These are phyloP conservation scores for Candida vaughaniae DNA, from an alignment of 805 yeast genomes.

Conservation along the genomic window DNA sequence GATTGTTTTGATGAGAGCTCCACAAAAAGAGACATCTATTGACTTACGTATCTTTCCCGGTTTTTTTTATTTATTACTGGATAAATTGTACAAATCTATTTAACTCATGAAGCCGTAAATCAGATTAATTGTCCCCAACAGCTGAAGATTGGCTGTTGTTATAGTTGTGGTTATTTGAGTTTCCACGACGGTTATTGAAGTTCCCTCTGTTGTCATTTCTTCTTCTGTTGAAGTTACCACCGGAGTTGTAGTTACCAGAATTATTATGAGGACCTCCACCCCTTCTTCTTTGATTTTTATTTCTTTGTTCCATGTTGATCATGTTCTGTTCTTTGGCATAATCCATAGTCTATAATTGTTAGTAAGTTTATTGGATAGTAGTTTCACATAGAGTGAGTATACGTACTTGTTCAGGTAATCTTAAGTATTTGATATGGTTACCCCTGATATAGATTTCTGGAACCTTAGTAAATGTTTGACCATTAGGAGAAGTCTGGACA, in stretches of 20 bases:
- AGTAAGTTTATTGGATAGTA: slow-evolving; percentile 10
- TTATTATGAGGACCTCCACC: slow-evolving; percentile 25
- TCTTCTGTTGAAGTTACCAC: slow-evolving; percentile 7
- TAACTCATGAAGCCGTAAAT: slow-evolving; percentile 4
- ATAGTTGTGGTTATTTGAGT: slow-evolving; percentile 12
- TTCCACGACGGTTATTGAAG: slow-evolving; percentile 7
- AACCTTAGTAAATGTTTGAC: slow-evolving; percentile 59
- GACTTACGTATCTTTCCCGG: too few species aligned
- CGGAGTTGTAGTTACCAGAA: slow-evolving; percentile 8
- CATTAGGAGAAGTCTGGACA: slow-evolving; percentile 60
- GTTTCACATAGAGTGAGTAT: slow-evolving; percentile 14
- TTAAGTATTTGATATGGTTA: slow-evolving; percentile 72
- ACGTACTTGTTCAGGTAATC: slow-evolving; percentile 59
- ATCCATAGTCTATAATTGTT: slow-evolving; percentile 53
- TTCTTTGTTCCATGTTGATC: slow-evolving; percentile 49
- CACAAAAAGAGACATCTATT: too few species aligned
- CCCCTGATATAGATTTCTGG: slow-evolving; percentile 84
- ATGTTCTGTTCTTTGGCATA: slow-evolving; percentile 66
- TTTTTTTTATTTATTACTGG: too few species aligned
- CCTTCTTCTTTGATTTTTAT: slow-evolving; percentile 45
- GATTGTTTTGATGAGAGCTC: too few species aligned
- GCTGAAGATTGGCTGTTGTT: slow-evolving; percentile 3
- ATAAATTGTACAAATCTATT: slow-evolving; percentile 9
- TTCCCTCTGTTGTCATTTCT: slow-evolving; percentile 5
- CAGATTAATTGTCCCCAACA: slow-evolving; percentile 4